Conservation (phyloP, 73 alveolate species). For the Blepharisma stoltei region DNA sequence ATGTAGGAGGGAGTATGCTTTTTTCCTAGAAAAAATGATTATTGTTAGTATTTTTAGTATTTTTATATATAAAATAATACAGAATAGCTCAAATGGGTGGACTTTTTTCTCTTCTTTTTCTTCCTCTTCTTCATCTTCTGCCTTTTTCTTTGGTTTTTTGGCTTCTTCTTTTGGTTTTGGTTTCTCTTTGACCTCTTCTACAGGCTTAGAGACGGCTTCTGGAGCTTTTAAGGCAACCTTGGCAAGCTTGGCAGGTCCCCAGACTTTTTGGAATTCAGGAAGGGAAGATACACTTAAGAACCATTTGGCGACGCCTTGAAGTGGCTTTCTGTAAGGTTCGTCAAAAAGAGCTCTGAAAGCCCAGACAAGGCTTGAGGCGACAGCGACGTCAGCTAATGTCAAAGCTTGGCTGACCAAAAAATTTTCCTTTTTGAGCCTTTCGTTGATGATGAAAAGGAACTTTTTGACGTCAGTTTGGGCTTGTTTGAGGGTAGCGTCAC, state of each 20-base stretch:
- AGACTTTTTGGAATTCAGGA: conserved; percentile 57
- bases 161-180: conserved; percentile 45
- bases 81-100: conserved; percentile 37
- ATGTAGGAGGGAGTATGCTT: conserved; percentile 76
- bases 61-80: conserved; percentile 7
- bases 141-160: conserved; percentile 46
- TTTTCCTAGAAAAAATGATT: conserved; percentile 34
- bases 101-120: conserved; percentile 55
- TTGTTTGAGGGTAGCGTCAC: conserved; percentile 44
- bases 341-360: conserved; percentile 67
- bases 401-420: conserved; percentile 79
- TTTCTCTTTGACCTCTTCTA: neutral
- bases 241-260: conserved; percentile 68
- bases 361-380: conserved; percentile 60
- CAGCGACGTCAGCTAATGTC: conserved; percentile 90
- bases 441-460: conserved; percentile 55
- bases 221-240: conserved; percentile 43
- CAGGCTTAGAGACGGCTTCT: conserved; percentile 4
- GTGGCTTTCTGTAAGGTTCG: conserved; percentile 63
- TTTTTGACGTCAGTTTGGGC: conserved; percentile 57
- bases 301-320: conserved; percentile 69
- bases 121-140: conserved; percentile 44
- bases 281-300: conserved; percentile 57
- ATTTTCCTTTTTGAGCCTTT: conserved; percentile 53
- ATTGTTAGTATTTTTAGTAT: conserved; percentile 1